Evolutionary conservation across 495 filamentous ascomycete species (phyloP), one percentile per base, ranked within the genome.

Genomic region (Penicillium angulare): DNA sequence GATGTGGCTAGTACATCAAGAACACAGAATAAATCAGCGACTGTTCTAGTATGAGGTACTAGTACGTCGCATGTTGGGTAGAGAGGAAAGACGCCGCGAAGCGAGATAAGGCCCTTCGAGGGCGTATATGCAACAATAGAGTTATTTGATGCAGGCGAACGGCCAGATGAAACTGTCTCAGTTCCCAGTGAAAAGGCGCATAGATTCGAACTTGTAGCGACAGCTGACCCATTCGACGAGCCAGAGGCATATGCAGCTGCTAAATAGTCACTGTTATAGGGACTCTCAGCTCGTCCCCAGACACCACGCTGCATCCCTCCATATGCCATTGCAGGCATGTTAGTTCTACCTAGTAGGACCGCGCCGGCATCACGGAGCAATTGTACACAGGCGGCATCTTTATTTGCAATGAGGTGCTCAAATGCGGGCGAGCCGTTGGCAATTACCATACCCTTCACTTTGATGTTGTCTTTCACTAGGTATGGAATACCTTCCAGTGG

Each of bases 401-500:
- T 72, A 2, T 84, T 86, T 0, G 86, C 81, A 8, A 84, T 64
- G 33, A 79, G 77, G 3, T 76, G 82, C 6, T 85, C 65, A 7
- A 89, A 78, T 29, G 80, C 81, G 54, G 71, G 76, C 21, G 71
- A 78, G 16, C 74, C 75, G 24, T 59, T 58, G 1, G 72, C 77
- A 5, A 82, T 82, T 3, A 78, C 84, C 65, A 86, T 80, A 69
- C 87, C 86, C 46, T 79, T 75, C 47, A 88, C 86, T 46, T 76
- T 76, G 50, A 88, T 87, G 60, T 83, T 89, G 66, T 89, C 84
- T 68, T 88, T 89, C 50, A 87, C 77, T 0, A 86, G 63, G 56
- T 85, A 83, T 3, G 86, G 86, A 47, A 90, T 84, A n/a, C 86
- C 86, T 59, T 90, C 85, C 5, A 89, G 68, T 10, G 77, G 75